A percentile compares a stretch with the other conserved stretches of the same genome.
These are phyloP conservation scores for Lentinula guzmanii DNA, from an alignment of 768 basidiomycete species.

Conservation along the genomic window DNA sequence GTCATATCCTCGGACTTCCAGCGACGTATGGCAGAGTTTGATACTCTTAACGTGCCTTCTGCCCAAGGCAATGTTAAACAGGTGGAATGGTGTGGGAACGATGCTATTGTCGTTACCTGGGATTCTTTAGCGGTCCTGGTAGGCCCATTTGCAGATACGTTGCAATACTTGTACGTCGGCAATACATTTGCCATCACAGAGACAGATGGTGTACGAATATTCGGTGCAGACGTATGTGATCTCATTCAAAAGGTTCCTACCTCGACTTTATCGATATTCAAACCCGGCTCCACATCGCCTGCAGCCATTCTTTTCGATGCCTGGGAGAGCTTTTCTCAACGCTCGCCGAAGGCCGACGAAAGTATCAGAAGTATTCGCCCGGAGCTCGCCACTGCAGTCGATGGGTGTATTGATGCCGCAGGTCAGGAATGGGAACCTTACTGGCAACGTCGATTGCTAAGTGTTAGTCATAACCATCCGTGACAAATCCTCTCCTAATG, in stretches of 20 bases:
- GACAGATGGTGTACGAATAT: constrained; percentile 82
- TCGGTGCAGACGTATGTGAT: constrained; percentile 76
- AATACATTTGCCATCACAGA: constrained; percentile 79
- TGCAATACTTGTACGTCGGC: constrained; percentile 80
- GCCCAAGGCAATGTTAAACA: constrained; percentile 57
- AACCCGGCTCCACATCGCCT: constrained; percentile 88
- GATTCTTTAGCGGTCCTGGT: constrained; percentile 70
- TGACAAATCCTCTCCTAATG: neutral
- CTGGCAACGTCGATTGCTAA: constrained; percentile 85
- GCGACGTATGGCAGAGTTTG: constrained; percentile 81
- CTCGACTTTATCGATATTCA: constrained; percentile 77
- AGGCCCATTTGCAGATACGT: constrained; percentile 85
- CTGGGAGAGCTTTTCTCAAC: constrained; percentile 78
- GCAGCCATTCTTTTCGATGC: constrained; percentile 92
- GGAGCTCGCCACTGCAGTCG: constrained; percentile 81
- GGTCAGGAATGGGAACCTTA: constrained; percentile 86
- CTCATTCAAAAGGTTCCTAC: constrained; percentile 95
- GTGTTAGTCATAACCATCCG: constrained; percentile 36
- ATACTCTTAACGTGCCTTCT: constrained; percentile 50
- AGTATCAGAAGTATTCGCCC: constrained; percentile 82
- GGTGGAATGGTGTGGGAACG: constrained; percentile 95
- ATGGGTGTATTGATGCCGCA: constrained; percentile 91
- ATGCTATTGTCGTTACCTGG: constrained; percentile 89
- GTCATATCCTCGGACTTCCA: constrained; percentile 96
- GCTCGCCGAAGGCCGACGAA: constrained; percentile 91